Percentiles rank a stretch among this genome's conserved stretches.
Conservation (phyloP, 306 rosid species). For the Biancaea sappan region DNA sequence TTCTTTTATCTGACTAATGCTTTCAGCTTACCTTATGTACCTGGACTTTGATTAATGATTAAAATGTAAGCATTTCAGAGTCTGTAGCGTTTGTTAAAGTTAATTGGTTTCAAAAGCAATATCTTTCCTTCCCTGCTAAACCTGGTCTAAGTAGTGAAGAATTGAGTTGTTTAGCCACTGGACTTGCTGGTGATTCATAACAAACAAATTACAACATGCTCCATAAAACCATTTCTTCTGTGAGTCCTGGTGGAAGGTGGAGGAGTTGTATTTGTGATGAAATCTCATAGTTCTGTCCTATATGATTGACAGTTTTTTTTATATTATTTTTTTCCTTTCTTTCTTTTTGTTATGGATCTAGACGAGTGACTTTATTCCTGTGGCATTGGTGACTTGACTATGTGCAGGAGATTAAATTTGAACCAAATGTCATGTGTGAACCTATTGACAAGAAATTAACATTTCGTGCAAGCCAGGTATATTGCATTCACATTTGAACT, state of each 20-base stretch:
- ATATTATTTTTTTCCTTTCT: not conserved
- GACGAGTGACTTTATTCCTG: not conserved
- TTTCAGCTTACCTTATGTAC: not conserved
- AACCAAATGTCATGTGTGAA: conserved; percentile 93
- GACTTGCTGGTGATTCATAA: not conserved
- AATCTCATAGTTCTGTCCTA: not conserved
- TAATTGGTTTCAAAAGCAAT: not conserved
- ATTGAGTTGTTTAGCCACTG: conserved; percentile 11
- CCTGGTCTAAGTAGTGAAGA: not conserved
- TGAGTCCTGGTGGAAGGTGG: not conserved
- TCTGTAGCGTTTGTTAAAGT: too few species aligned
- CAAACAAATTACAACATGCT: conserved; percentile 7
- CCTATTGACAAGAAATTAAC: conserved; percentile 79
- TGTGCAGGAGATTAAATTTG: conserved; percentile 88
- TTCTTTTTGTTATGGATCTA: not conserved
- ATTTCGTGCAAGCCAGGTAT: conserved; percentile 84
- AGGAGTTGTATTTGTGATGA: not conserved
- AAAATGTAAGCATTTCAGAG: not conserved
- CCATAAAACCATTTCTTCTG: not conserved
- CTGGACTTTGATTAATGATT: not conserved
- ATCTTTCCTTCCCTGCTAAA: not conserved
- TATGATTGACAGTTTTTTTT: too few species aligned
- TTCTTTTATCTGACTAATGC: not conserved
- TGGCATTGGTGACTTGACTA: not conserved
- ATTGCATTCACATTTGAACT: conserved; percentile 5